Evolutionary conservation across 306 rosid genomes (phyloP), one percentile per base, ranked within the genome.

Genomic region (Corylus heterophylla): DNA sequence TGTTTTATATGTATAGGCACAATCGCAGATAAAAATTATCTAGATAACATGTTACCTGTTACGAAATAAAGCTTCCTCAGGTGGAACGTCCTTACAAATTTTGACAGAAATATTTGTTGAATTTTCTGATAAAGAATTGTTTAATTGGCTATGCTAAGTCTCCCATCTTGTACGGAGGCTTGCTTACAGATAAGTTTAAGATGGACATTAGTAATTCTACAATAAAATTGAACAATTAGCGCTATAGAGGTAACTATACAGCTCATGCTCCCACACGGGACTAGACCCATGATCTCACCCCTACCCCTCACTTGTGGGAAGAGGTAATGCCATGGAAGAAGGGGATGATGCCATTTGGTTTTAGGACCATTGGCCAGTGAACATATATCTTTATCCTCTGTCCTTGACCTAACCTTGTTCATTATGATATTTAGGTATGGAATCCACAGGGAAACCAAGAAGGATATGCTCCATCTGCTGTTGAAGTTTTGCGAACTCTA

Each of bases 381-480:
- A 67, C 51, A 39, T 17, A 42, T 42, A 67, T 67, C 29, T 16
- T 58, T 78, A 18, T 54, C 69, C 25, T 77, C 63, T 68, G 37
- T 76, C 54, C 49, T 79, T 59, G 69, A 78, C 58, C 61, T 88
- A 80, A 84, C 86, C 29, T 70, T 70, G 79, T 84, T 84, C 74
- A 54, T 73, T 77, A 70, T 74, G 69, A 77, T 83, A 74, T 87
- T 81, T 73, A 95, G 99, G 81, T 76, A 5, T 95, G 99, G 99
- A 90, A 81, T 80, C 83, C 98, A 14, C 88, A 78, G 70, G 82
- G 84, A 83, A 92, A 83, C 78, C 85, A 90, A 81, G 97, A 92
- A 31, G 99, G 97, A 58, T 91, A 76, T 78, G 98, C 98, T 45
- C 89, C 98, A 75, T 95, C 99, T 77, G 97, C 98, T 83, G 93